Evolutionary conservation across 2,329 filamentous ascomycete species (phyloP).

Genomic region (Fusarium solani-melongenae): DNA sequence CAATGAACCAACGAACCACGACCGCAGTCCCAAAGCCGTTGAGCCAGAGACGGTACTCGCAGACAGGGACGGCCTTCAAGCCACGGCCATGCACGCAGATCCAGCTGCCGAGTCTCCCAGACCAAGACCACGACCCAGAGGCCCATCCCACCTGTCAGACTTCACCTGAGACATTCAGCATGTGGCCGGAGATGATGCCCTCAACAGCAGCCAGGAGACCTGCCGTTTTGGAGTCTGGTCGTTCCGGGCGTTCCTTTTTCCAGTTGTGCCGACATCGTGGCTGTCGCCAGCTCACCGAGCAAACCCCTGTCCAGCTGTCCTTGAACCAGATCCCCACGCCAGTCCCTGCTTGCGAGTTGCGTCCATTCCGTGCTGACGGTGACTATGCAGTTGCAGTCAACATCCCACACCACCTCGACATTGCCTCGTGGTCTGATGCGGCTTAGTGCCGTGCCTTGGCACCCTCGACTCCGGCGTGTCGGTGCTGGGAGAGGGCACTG

Average conservation of each 20-base stretch:
- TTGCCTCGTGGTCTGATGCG: constrained; percentile 1
- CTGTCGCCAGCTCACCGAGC: constrained; percentile 6
- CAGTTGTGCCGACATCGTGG: constrained; percentile 11
- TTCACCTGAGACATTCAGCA: constrained; percentile 36
- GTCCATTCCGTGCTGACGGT: neutral
- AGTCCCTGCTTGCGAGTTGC: constrained; percentile 2
- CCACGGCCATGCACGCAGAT: constrained; percentile 32
- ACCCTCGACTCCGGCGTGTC: constrained; percentile 16
- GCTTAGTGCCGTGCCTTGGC: constrained; percentile 7
- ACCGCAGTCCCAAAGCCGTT: constrained; percentile 31
- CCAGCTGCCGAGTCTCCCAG: constrained; percentile 25
- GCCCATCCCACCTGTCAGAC: constrained; percentile 26
- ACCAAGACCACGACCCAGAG: neutral
- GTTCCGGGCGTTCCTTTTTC: constrained; percentile 6
- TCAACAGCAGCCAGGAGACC: constrained; percentile 20
- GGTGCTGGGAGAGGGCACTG: constrained; percentile 18
- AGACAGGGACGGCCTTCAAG: constrained; percentile 23
- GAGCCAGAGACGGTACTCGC: constrained; percentile 18
- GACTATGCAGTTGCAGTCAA: neutral
- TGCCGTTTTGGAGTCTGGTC: constrained; percentile 3
- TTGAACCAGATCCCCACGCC: constrained; percentile 10
- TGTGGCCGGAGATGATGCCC: constrained; percentile 28
- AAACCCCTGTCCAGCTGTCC: constrained; percentile 26
- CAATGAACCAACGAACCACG: constrained; percentile 19
- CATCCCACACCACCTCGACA: neutral